Evolutionary conservation across 169 alveolate genomes (phyloP).

Genomic region (Plasmodium falciparum): DNA sequence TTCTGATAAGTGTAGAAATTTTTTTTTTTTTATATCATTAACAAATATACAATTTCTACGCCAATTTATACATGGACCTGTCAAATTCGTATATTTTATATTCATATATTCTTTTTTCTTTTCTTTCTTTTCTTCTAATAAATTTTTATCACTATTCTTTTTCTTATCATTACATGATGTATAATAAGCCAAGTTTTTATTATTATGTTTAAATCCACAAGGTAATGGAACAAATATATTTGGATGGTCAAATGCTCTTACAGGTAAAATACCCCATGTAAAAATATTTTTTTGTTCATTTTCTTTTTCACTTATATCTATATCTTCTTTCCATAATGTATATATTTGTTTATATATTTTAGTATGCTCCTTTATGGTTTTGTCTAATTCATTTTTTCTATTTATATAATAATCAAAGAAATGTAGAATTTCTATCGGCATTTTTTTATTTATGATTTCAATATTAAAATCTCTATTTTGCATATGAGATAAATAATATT

Average conservation of each 20-base stretch:
- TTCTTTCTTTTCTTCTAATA: constrained; percentile 80
- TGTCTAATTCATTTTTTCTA: constrained; percentile 43
- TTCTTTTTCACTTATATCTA: constrained; percentile 75
- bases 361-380: constrained; percentile 50
- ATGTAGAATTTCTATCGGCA: constrained; percentile 9
- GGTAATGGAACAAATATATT: constrained; percentile 91
- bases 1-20: constrained; percentile 17
- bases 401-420: constrained; percentile 27
- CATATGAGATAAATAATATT: constrained; percentile 31
- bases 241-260: constrained; percentile 91
- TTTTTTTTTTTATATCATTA: constrained; percentile 23
- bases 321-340: constrained; percentile 77
- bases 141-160: constrained; percentile 17
- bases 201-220: constrained; percentile 89
- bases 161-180: constrained; percentile 32
- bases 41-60: constrained; percentile 79
- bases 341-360: constrained; percentile 47
- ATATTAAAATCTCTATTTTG: constrained; percentile 36
- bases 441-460: constrained; percentile 32
- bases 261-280: constrained; percentile 93
- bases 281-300: constrained; percentile 80
- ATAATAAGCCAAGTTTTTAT: constrained; percentile 88
- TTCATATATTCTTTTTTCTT: constrained; percentile 83
- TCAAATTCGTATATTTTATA: constrained; percentile 80
- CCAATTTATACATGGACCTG: constrained; percentile 85